These are phyloP conservation scores for Chlorella sp. DNA, from an alignment of 139 green algal species.

Conservation along the genomic window DNA sequence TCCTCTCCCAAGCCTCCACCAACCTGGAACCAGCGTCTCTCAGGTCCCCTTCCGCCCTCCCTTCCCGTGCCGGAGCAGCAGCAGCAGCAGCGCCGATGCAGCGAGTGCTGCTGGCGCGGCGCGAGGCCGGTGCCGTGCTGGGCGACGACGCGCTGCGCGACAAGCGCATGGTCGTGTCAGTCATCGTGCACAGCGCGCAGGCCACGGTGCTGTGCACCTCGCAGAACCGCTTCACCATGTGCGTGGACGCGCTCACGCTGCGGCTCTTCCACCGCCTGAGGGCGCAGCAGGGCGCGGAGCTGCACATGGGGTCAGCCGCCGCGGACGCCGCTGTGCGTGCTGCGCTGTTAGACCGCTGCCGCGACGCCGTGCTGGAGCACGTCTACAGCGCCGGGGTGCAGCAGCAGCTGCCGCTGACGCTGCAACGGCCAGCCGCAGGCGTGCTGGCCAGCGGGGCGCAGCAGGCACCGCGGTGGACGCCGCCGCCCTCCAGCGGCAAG, in stretches of 20 bases:
- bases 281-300: conserved; percentile 2
- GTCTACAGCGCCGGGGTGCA: too few species aligned
- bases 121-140: conserved; percentile 16
- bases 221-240: conserved; percentile 28
- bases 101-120: conserved; percentile 21
- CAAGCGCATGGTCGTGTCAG: background rate
- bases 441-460: background rate
- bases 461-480: background rate
- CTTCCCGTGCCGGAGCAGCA: too few species aligned
- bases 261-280: conserved; percentile 30
- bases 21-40: too few species aligned
- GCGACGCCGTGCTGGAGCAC: background rate
- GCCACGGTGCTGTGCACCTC: background rate
- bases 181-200: background rate
- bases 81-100: conserved; percentile 4
- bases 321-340: background rate
- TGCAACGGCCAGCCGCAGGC: background rate
- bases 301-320: background rate
- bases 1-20: too few species aligned
- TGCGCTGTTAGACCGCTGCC: background rate
- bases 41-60: too few species aligned
- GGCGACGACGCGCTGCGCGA: conserved; percentile 27
- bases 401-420: background rate
- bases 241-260: conserved; percentile 30
- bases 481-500: background rate